A percentile compares a stretch with the other conserved stretches of the same genome.
Evolutionary conservation across 2,329 filamentous ascomycete species (phyloP).

Genomic region (Monilinia vaccinii-corymbosi): DNA sequence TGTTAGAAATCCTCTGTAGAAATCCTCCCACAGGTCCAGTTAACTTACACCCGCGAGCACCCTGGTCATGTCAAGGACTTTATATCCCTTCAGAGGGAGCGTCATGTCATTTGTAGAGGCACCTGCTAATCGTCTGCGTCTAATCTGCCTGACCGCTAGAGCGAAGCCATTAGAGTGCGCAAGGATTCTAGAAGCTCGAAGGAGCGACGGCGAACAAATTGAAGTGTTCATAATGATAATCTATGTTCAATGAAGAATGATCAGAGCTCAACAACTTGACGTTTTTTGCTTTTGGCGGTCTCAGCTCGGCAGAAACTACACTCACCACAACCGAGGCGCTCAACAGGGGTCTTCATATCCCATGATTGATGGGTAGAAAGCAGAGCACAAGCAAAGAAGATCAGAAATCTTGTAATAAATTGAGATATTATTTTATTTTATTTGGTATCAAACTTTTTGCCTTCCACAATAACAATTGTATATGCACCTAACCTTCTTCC

Average conservation of each 20-base stretch:
- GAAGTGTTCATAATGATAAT: conserved; percentile 13
- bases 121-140: conserved; percentile 19
- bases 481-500: conserved; percentile 27
- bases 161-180: conserved; percentile 14
- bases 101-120: conserved; percentile 31
- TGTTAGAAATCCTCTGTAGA: neutral
- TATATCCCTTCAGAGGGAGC: conserved; percentile 72
- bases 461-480: neutral
- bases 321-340: neutral
- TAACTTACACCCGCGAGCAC: conserved; percentile 86
- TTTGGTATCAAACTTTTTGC: neutral
- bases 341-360: neutral
- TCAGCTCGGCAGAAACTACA: conserved; percentile 3
- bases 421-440: conserved; percentile 5
- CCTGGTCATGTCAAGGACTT: conserved; percentile 92
- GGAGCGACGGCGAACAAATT: conserved; percentile 10
- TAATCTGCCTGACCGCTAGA: conserved; percentile 7
- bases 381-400: neutral
- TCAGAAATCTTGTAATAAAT: neutral
- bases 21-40: neutral
- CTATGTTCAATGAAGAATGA: neutral
- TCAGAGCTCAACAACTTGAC: neutral
- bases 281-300: neutral
- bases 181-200: conserved; percentile 17
- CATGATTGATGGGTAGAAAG: neutral